Evolutionary conservation across 257 asterid species (phyloP).

Genomic region (Solanum bulbocastanum): DNA sequence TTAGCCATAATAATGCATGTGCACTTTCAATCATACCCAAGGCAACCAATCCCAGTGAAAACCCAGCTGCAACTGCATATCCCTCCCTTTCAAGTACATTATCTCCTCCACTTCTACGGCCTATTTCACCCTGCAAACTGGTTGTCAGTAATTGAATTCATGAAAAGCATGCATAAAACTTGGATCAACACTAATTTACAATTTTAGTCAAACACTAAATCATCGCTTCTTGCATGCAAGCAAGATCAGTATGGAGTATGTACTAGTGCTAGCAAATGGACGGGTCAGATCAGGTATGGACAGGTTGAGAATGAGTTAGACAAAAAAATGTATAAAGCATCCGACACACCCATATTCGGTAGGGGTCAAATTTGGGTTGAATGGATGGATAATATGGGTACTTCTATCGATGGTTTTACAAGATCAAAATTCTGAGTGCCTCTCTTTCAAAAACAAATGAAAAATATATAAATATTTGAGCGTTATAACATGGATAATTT

Average conservation of each 20-base stretch:
- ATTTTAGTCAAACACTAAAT: not conserved
- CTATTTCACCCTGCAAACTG: slow-evolving; percentile 73
- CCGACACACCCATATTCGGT: not conserved
- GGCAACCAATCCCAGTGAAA: slow-evolving; percentile 85
- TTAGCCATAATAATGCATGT: slow-evolving; percentile 2
- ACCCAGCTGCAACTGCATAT: slow-evolving; percentile 95
- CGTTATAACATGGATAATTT: not conserved
- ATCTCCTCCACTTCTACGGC: slow-evolving; percentile 99
- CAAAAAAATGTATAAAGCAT: not conserved
- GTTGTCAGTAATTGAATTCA: not conserved
- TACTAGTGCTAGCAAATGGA: not conserved
- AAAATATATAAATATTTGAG: not conserved
- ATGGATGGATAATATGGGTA: not conserved
- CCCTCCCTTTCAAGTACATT: slow-evolving; percentile 99
- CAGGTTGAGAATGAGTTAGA: not conserved
- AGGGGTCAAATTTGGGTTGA: not conserved
- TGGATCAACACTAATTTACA: not conserved
- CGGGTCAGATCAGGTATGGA: not conserved
- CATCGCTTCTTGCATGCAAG: not conserved
- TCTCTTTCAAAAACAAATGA: not conserved
- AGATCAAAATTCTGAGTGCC: not conserved
- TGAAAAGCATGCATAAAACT: not conserved
- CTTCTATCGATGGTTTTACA: not conserved
- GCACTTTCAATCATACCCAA: slow-evolving; percentile 46
- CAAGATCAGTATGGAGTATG: not conserved